A percentile compares a stretch with the other conserved stretches of the same genome.
These are phyloP conservation scores for Kwoniella shandongensis DNA, from an alignment of 768 basidiomycete genomes.

Conservation along the genomic window DNA sequence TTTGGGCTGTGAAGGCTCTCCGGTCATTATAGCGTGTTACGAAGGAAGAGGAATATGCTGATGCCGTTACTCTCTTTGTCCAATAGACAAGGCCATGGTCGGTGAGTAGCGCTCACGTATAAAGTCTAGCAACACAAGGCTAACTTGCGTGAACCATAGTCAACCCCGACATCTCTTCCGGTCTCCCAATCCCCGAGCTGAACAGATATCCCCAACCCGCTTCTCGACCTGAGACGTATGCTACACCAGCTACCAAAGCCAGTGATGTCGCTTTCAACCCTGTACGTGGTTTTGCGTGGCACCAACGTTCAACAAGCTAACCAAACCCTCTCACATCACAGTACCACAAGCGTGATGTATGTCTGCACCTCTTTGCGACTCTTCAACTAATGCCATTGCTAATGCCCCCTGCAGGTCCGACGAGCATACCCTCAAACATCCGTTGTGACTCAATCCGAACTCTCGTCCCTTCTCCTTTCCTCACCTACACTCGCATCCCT, in stretches of 20 bases:
- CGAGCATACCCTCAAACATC: slow-evolving; percentile 90
- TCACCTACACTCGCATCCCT: slow-evolving; percentile 59
- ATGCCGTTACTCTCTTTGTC: slow-evolving; percentile 8
- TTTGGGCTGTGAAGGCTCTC: background rate
- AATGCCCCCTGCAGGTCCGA: slow-evolving; percentile 54
- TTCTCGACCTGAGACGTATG: slow-evolving; percentile 81
- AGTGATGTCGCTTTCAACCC: slow-evolving; percentile 47
- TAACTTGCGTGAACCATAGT: slow-evolving; percentile 55
- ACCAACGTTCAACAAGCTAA: background rate
- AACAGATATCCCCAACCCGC: slow-evolving; percentile 83
- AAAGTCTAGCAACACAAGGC: background rate
- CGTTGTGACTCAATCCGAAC: slow-evolving; percentile 77
- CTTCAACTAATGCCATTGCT: background rate
- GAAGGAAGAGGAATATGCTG: background rate
- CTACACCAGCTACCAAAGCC: slow-evolving; percentile 88
- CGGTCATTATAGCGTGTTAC: background rate
- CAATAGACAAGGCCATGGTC: slow-evolving; percentile 74
- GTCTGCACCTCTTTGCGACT: slow-evolving; percentile 5
- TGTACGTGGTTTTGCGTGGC: slow-evolving; percentile 21
- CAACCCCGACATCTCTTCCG: slow-evolving; percentile 87
- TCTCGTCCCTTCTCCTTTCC: slow-evolving; percentile 76
- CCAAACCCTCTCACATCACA: slow-evolving; percentile 18
- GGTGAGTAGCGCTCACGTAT: slow-evolving; percentile 33
- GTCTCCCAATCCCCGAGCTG: slow-evolving; percentile 71
- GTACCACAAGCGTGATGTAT: slow-evolving; percentile 93